Percentiles rank a stretch among this genome's conserved stretches.
Conservation (phyloP, 78 protist species). For the Polysphondylium violaceum region DNA sequence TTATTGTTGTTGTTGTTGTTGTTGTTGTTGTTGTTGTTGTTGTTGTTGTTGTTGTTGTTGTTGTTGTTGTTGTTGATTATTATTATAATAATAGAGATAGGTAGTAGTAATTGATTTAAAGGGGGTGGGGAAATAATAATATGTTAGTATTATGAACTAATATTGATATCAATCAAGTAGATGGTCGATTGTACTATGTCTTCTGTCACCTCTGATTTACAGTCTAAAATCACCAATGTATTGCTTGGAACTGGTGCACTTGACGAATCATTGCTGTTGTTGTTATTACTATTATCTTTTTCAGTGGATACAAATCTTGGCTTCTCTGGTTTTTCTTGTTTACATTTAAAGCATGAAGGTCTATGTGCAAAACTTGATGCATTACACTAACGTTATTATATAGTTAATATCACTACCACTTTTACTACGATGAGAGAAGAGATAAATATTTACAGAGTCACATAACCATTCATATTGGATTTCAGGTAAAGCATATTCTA, state of each 20-base stretch:
- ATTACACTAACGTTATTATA: conserved; percentile 26
- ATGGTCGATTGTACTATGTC: conserved; percentile 41
- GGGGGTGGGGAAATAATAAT: neutral
- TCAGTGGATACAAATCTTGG: conserved; percentile 10
- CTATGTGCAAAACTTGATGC: conserved; percentile 52
- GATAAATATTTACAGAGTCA: conserved; percentile 12
- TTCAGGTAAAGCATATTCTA: neutral
- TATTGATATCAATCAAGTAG: too few relatives aligned
- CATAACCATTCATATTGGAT: conserved; percentile 33
- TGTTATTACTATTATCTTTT: too few relatives aligned
- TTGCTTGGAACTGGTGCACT: conserved; percentile 10
- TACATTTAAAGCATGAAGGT: conserved; percentile 31
- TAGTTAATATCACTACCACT: neutral
- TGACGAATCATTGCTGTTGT: neutral
- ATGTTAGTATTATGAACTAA: neutral
- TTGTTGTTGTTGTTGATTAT: too few relatives aligned
- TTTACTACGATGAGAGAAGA: neutral
- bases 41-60: neutral
- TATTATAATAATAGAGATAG: too few relatives aligned
- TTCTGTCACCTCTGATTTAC: conserved; percentile 13
- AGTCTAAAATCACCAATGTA: conserved; percentile 20
- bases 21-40: neutral
- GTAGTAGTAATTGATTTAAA: neutral
- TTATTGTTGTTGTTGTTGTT: neutral
- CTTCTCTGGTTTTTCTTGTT: conserved; percentile 7